A percentile compares a stretch with the other conserved stretches of the same genome.
These are phyloP conservation scores for Mycena haematopus DNA, from an alignment of 768 basidiomycete genomes.

Conservation along the genomic window DNA sequence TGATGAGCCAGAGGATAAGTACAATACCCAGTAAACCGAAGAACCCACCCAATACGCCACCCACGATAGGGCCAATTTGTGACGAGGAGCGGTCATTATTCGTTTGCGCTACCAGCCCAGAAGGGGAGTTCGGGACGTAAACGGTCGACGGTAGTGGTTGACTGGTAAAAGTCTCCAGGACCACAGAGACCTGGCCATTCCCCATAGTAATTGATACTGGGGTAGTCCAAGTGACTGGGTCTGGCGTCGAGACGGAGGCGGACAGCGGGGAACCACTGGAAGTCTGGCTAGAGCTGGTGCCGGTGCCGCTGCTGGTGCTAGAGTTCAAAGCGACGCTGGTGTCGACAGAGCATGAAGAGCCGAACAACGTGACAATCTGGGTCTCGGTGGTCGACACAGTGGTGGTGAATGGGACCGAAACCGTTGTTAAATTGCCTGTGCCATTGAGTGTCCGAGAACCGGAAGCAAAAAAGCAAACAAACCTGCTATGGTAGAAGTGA, in stretches of 20 bases:
- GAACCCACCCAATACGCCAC: slow-evolving; percentile 62
- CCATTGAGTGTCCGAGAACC: slow-evolving; percentile 1
- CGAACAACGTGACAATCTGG: slow-evolving; percentile 49
- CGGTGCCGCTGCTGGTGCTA: slow-evolving; percentile 12
- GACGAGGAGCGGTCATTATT: slow-evolving; percentile 30
- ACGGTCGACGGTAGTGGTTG: slow-evolving; percentile 42
- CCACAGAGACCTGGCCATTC: slow-evolving; percentile 47
- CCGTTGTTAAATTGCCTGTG: slow-evolving; percentile 34
- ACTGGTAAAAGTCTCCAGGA: slow-evolving; percentile 44
- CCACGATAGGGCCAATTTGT: slow-evolving; percentile 55
- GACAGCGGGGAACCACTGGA: slow-evolving; percentile 30
- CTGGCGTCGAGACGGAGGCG: slow-evolving; percentile 37
- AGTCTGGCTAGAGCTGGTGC: background rate
- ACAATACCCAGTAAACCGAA: slow-evolving; percentile 55
- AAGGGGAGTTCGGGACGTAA: slow-evolving; percentile 31
- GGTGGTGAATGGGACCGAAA: slow-evolving; percentile 49
- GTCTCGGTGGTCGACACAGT: slow-evolving; percentile 40
- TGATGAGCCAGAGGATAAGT: slow-evolving; percentile 53
- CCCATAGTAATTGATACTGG: slow-evolving; percentile 44
- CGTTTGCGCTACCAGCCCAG: slow-evolving; percentile 25
- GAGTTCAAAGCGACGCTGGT: background rate
- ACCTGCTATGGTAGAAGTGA: slow-evolving; percentile 45
- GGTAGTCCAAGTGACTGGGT: slow-evolving; percentile 40
- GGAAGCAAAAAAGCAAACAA: slow-evolving; percentile 24
- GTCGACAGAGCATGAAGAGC: slow-evolving; percentile 40